Conservation (phyloP, 371 early-diverging fungal species). For the Mortierella sp. region DNA sequence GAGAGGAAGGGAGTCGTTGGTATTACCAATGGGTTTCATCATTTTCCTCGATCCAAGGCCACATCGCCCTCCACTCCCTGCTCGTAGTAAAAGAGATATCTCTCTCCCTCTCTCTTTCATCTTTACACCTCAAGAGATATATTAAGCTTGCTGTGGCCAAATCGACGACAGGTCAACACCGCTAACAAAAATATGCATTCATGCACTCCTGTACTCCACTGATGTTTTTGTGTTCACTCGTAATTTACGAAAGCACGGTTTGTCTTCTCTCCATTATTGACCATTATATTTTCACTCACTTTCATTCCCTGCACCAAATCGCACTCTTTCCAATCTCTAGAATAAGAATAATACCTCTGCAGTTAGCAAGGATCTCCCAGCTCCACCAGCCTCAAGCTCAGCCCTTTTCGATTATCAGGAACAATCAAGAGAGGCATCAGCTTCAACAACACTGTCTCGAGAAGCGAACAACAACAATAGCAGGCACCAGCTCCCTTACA, state of each 20-base stretch:
- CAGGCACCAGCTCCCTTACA: neutral
- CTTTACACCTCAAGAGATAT: neutral
- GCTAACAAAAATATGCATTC: neutral
- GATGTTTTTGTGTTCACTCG: neutral
- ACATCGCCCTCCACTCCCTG: neutral
- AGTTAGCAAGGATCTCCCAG: neutral
- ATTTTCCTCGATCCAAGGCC: neutral
- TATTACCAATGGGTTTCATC: constrained; percentile 1
- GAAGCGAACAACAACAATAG: neutral
- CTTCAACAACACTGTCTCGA: neutral
- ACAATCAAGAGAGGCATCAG: neutral
- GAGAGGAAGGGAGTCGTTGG: neutral
- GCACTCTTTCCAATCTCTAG: neutral
- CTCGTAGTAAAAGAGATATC: neutral
- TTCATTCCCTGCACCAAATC: neutral
- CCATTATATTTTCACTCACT: neutral
- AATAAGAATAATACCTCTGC: neutral
- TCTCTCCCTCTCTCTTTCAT: neutral
- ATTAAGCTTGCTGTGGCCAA: neutral
- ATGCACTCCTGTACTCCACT: neutral
- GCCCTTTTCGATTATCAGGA: neutral
- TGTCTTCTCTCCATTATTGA: too few species aligned
- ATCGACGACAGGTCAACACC: neutral
- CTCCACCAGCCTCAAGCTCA: neutral
- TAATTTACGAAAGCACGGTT: neutral